Percentiles rank a stretch among this genome's conserved stretches.
Conservation (phyloP, 441 rosid genomes). For the Arabidopsis hybrid region DNA sequence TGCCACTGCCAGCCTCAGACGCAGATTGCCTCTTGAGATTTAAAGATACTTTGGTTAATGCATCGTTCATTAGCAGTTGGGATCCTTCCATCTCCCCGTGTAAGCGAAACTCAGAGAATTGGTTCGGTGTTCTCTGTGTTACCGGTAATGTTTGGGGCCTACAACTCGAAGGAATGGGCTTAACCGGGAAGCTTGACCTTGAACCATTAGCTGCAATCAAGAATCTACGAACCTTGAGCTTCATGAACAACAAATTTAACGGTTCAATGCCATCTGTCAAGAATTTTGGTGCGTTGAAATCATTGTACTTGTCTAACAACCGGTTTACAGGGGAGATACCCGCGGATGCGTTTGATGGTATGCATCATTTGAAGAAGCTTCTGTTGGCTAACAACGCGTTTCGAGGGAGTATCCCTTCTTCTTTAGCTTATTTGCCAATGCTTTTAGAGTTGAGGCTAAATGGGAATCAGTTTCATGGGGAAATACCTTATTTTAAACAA, state of each 20-base stretch:
- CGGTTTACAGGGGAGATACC: slow-evolving; percentile 71
- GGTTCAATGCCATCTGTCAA: slow-evolving; percentile 72
- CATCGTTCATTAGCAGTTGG: slow-evolving; percentile 59
- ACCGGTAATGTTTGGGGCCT: slow-evolving; percentile 63
- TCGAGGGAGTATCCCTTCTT: slow-evolving; percentile 61
- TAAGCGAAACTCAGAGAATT: slow-evolving; percentile 47
- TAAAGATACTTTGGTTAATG: slow-evolving; percentile 54
- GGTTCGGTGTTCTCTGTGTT: slow-evolving; percentile 73
- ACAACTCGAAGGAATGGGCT: slow-evolving; percentile 71
- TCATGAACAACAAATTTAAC: slow-evolving; percentile 70
- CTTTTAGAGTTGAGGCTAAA: slow-evolving; percentile 71
- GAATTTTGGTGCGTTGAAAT: slow-evolving; percentile 56
- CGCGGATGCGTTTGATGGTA: slow-evolving; percentile 63
- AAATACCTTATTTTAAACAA: slow-evolving; percentile 65
- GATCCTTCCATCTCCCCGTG: slow-evolving; percentile 57
- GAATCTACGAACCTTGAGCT: slow-evolving; percentile 66
- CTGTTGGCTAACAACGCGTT: slow-evolving; percentile 69
- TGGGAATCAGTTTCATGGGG: slow-evolving; percentile 69
- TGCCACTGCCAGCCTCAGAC: slow-evolving; percentile 51
- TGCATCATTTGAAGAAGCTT: slow-evolving; percentile 74
- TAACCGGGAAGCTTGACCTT: slow-evolving; percentile 60
- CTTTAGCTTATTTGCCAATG: slow-evolving; percentile 61
- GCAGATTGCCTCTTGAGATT: slow-evolving; percentile 62
- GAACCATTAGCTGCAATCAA: slow-evolving; percentile 57
- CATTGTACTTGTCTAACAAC: slow-evolving; percentile 77